Evolutionary conservation across 257 asterid genomes (phyloP).

Genomic region (Cordia subcordata): DNA sequence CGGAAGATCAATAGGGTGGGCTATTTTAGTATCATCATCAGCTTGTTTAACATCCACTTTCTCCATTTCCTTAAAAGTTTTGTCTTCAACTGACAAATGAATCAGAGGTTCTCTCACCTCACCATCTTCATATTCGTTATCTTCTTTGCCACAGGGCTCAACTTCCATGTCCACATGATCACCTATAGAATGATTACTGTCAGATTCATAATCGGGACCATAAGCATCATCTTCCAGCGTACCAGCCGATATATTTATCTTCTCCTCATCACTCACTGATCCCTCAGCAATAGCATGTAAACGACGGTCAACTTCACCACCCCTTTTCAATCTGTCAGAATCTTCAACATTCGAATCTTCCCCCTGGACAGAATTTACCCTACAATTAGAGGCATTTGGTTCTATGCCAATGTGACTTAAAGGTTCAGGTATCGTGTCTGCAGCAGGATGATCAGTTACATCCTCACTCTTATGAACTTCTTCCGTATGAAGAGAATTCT

Average conservation of each 20-base stretch:
- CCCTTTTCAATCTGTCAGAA: slow-evolving; percentile 20
- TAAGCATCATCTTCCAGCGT: slow-evolving; percentile 43
- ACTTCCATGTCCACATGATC: slow-evolving; percentile 15
- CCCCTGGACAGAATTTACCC: slow-evolving; percentile 5
- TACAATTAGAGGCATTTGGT: slow-evolving; percentile 19
- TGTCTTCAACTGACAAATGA: slow-evolving; percentile 30
- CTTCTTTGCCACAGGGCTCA: slow-evolving; percentile 37
- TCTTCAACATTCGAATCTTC: slow-evolving; percentile 26
- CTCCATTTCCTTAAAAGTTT: slow-evolving; percentile 21
- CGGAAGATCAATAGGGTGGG: slow-evolving; percentile 24
- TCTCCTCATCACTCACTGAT: slow-evolving; percentile 44
- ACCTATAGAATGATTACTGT: slow-evolving; percentile 33
- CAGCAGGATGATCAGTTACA: slow-evolving; percentile 23
- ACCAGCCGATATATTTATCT: slow-evolving; percentile 36
- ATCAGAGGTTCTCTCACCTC: slow-evolving; percentile 61
- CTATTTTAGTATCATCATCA: slow-evolving; percentile 21
- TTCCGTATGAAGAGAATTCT: slow-evolving; percentile 36
- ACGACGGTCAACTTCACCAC: slow-evolving; percentile 28
- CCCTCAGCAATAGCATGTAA: slow-evolving; percentile 26
- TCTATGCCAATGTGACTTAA: slow-evolving; percentile 23
- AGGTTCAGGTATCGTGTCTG: slow-evolving; percentile 22
- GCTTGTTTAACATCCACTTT: slow-evolving; percentile 17
- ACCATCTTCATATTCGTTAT: slow-evolving; percentile 86
- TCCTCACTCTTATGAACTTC: slow-evolving; percentile 19
- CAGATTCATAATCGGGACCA: slow-evolving; percentile 57